phyloP scores from a whole-genome alignment of 768 basidiomycete genomes.

The Mrakia blollopis region DNA sequence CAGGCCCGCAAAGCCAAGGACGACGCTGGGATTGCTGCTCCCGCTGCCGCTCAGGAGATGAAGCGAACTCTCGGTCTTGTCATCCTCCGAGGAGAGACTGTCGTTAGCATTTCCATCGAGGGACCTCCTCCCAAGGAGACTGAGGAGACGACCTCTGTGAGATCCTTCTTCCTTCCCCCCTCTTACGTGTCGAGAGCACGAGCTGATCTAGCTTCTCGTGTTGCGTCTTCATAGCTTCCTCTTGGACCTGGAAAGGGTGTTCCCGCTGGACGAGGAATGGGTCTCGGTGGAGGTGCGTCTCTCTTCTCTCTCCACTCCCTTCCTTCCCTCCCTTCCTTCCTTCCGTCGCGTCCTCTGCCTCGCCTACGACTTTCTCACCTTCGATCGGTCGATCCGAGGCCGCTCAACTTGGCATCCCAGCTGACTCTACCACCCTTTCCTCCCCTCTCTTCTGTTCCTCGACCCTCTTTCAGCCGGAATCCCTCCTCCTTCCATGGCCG shows the following conservation, averaged over 20 bases:
- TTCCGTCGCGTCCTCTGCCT: neutral
- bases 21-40: conserved; percentile 21
- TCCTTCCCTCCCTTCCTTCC: no score
- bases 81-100: conserved; percentile 91
- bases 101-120: conserved; percentile 90
- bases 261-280: conserved; percentile 95
- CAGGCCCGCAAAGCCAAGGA: conserved; percentile 28
- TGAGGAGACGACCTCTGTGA: conserved; percentile 79
- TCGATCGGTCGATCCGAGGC: no score
- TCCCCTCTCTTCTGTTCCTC: no score
- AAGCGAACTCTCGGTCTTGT: conserved; percentile 95
- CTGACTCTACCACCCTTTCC: conserved; percentile 15
- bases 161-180: conserved; percentile 40
- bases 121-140: conserved; percentile 88
- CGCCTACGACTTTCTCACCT: no score
- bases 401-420: neutral
- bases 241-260: conserved; percentile 89
- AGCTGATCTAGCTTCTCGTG: conserved; percentile 20
- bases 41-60: conserved; percentile 63
- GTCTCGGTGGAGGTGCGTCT: conserved; percentile 49
- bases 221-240: conserved; percentile 56
- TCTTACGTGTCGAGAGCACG: neutral
- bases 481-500: conserved; percentile 44
- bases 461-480: conserved; percentile 11
- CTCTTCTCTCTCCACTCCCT: neutral